Evolutionary conservation across 148 eudicot genomes (phyloP).

Genomic region (Camellia lanceoleosa): DNA sequence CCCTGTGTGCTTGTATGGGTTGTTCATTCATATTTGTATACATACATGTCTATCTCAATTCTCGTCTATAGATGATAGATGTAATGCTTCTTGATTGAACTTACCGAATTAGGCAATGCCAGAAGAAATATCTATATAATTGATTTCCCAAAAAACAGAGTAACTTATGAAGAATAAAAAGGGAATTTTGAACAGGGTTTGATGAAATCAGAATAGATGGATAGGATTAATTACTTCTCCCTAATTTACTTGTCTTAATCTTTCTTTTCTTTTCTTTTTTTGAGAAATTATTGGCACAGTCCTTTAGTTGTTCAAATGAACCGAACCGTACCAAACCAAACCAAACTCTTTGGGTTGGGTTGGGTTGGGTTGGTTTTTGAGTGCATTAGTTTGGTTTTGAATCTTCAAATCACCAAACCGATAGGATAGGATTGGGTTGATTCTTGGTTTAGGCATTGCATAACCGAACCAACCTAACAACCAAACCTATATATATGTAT

Average conservation of each 20-base stretch:
- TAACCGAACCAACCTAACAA: too few relatives aligned
- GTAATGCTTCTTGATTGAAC: not conserved
- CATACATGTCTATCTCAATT: not conserved
- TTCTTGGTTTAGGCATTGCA: too few relatives aligned
- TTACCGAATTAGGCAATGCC: constrained; percentile 1
- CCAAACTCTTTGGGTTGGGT: too few relatives aligned
- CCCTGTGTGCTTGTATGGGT: not conserved
- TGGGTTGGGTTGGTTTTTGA: too few relatives aligned
- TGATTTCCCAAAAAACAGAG: not conserved
- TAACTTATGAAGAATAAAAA: not conserved
- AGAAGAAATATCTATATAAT: not conserved
- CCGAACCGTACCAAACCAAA: too few relatives aligned
- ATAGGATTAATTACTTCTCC: not conserved
- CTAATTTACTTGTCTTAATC: not conserved
- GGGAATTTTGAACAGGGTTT: not conserved
- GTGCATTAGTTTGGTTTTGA: too few relatives aligned
- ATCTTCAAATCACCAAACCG: too few relatives aligned
- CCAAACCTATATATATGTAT: too few relatives aligned
- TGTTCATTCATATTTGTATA: not conserved
- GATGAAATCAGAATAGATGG: not conserved
- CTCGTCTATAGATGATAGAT: not conserved
- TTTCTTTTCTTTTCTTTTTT: not conserved
- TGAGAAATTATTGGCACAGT: not conserved
- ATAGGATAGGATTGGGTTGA: too few relatives aligned
- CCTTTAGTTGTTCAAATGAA: not conserved